These are phyloP conservation scores for Capsicum baccatum DNA, from an alignment of 257 asterid genomes.

Conservation along the genomic window DNA sequence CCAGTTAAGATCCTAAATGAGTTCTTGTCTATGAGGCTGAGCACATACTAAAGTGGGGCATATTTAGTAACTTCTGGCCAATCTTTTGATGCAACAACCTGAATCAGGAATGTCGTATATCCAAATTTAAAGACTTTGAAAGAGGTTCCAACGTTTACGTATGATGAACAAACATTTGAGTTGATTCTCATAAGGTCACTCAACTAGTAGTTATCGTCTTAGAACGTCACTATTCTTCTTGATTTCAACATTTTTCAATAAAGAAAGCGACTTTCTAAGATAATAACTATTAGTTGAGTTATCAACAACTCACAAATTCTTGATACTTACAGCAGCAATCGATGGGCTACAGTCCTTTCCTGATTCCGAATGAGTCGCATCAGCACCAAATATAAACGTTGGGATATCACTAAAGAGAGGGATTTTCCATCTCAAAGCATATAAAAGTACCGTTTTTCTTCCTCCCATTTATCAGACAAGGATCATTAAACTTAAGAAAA, in stretches of 20 bases:
- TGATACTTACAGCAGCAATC: slow-evolving; percentile 83
- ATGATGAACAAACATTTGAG: not conserved
- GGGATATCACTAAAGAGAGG: slow-evolving; percentile 97
- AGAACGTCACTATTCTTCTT: not conserved
- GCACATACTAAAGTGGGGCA: slow-evolving; percentile 91
- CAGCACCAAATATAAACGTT: slow-evolving; percentile 96
- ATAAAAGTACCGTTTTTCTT: slow-evolving; percentile 82
- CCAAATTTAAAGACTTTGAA: not conserved
- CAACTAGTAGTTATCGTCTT: not conserved
- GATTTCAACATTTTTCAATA: not conserved
- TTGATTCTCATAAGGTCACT: not conserved
- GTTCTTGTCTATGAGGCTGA: slow-evolving; percentile 97
- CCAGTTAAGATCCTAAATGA: slow-evolving; percentile 89
- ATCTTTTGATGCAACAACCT: slow-evolving; percentile 99
- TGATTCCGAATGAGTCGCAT: slow-evolving; percentile 96
- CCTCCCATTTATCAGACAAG: slow-evolving; percentile 89
- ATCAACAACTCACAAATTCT: not conserved
- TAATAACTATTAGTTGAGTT: not conserved
- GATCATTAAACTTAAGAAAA: not conserved
- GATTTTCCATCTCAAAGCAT: slow-evolving; percentile 89
- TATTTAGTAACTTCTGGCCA: slow-evolving; percentile 99
- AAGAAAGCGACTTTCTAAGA: not conserved
- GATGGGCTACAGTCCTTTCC: slow-evolving; percentile 98
- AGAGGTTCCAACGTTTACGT: slow-evolving; percentile 8
- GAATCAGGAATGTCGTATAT: slow-evolving; percentile 11